These are phyloP conservation scores for Lentinula boryana DNA, from an alignment of 768 basidiomycete genomes.

Conservation along the genomic window DNA sequence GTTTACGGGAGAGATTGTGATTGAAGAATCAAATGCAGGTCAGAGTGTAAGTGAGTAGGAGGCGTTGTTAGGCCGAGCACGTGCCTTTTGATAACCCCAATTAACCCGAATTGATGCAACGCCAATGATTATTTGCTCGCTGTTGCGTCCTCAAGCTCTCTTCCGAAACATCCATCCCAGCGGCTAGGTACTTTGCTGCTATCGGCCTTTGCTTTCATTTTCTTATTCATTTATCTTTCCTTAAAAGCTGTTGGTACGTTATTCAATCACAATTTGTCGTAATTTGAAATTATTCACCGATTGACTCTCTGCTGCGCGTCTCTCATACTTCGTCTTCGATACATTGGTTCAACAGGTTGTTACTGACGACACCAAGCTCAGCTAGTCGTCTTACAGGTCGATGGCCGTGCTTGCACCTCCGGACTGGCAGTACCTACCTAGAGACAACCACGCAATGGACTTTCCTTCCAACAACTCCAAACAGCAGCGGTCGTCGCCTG, in stretches of 20 bases:
- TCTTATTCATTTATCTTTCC: neutral
- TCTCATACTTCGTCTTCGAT: neutral
- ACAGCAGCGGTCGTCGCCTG: constrained; percentile 57
- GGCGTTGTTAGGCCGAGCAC: neutral
- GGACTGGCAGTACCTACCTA: constrained; percentile 65
- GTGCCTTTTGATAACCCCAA: neutral
- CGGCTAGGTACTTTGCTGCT: neutral
- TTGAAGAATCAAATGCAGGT: neutral
- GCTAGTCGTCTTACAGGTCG: constrained; percentile 24
- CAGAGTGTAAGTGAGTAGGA: neutral
- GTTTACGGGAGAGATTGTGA: neutral
- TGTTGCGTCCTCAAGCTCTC: constrained; percentile 7
- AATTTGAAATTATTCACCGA: neutral
- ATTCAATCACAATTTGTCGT: neutral
- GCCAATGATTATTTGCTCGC: neutral
- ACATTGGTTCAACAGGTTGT: constrained; percentile 1
- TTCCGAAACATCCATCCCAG: constrained; percentile 3
- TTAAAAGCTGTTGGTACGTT: constrained; percentile 7
- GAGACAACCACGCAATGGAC: constrained; percentile 58
- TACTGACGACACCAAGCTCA: constrained; percentile 2
- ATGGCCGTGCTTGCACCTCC: constrained; percentile 78
- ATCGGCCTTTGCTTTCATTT: neutral
- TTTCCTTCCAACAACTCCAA: constrained; percentile 34
- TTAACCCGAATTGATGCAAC: neutral
- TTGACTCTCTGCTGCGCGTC: neutral